phyloP scores from a whole-genome alignment of 2,329 filamentous ascomycete species.

The Penicillium oxalicum region DNA sequence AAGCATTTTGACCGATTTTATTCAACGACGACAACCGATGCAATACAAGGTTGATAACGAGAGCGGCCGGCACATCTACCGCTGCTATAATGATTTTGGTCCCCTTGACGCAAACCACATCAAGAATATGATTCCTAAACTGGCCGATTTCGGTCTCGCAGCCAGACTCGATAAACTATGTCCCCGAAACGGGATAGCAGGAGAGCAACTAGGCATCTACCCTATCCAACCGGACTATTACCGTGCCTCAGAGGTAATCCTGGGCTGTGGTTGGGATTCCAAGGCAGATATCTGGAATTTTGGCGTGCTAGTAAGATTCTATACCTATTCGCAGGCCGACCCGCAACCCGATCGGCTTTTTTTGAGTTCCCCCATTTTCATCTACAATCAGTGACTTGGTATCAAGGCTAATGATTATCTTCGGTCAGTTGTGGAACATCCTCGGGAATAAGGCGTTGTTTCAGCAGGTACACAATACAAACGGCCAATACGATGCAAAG shows the following conservation, averaged over 20 bases:
- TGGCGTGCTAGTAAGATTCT: constrained; percentile 23
- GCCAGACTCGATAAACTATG: constrained; percentile 2
- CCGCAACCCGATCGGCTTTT: no score
- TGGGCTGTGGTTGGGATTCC: constrained; percentile 29
- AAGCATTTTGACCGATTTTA: constrained; percentile 12
- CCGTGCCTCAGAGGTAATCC: constrained; percentile 32
- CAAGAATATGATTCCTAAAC: constrained; percentile 20
- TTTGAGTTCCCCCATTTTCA: not conserved
- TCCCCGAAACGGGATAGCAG: no score
- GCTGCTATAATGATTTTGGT: constrained; percentile 26
- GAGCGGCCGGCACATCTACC: constrained; percentile 25
- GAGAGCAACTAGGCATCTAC: constrained; percentile 26
- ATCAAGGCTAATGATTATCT: not conserved
- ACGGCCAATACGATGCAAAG: constrained; percentile 27
- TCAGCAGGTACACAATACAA: constrained; percentile 23
- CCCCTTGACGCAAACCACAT: constrained; percentile 6
- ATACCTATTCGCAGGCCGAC: not conserved
- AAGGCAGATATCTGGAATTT: constrained; percentile 37
- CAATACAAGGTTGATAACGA: constrained; percentile 18
- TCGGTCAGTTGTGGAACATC: constrained; percentile 28
- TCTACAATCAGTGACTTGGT: not conserved
- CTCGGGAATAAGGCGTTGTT: constrained; percentile 29
- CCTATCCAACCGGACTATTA: constrained; percentile 39
- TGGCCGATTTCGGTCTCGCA: constrained; percentile 30
- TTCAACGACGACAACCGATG: constrained; percentile 17